phyloP scores from a whole-genome alignment of 208 protist genomes.

The Leishmania gerbilli region DNA sequence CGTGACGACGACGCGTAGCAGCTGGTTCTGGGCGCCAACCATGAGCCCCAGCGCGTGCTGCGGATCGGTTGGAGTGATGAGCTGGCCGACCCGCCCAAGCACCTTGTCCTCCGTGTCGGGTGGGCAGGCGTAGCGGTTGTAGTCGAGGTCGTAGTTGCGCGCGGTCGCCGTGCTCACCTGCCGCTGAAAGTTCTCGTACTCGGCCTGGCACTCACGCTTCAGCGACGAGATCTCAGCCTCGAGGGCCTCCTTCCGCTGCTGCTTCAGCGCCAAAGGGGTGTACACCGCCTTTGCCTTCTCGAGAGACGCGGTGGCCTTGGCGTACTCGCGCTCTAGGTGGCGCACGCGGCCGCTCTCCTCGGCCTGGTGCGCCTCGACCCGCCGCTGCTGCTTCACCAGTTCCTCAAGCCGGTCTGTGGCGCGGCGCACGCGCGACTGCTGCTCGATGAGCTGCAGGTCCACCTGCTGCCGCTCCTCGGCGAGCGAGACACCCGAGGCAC shows the following conservation, averaged over 20 bases:
- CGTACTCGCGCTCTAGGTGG: slow-evolving; percentile 36
- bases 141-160: slow-evolving; percentile 74
- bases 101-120: slow-evolving; percentile 51
- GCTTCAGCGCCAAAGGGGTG: slow-evolving; percentile 40
- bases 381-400: slow-evolving; percentile 52
- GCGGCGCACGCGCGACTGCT: slow-evolving; percentile 45
- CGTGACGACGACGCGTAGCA: slow-evolving; percentile 97
- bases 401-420: slow-evolving; percentile 49
- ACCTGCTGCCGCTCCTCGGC: slow-evolving; percentile 74
- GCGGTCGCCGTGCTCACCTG: slow-evolving; percentile 32
- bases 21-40: slow-evolving; percentile 89
- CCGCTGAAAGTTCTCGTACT: slow-evolving; percentile 68
- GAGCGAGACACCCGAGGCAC: slow-evolving; percentile 75
- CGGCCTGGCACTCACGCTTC: slow-evolving; percentile 57
- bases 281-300: slow-evolving; percentile 38
- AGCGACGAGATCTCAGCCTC: slow-evolving; percentile 44
- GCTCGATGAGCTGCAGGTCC: slow-evolving; percentile 65
- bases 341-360: slow-evolving; percentile 35
- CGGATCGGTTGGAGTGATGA: slow-evolving; percentile 86
- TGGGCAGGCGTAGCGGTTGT: slow-evolving; percentile 44
- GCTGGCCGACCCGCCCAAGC: slow-evolving; percentile 94
- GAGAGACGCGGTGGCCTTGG: slow-evolving; percentile 35
- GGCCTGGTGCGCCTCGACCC: slow-evolving; percentile 39
- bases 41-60: slow-evolving; percentile 88
- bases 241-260: slow-evolving; percentile 41